Evolutionary conservation across 345 rosid genomes (phyloP).

Genomic region (Schrenkiella parvula): DNA sequence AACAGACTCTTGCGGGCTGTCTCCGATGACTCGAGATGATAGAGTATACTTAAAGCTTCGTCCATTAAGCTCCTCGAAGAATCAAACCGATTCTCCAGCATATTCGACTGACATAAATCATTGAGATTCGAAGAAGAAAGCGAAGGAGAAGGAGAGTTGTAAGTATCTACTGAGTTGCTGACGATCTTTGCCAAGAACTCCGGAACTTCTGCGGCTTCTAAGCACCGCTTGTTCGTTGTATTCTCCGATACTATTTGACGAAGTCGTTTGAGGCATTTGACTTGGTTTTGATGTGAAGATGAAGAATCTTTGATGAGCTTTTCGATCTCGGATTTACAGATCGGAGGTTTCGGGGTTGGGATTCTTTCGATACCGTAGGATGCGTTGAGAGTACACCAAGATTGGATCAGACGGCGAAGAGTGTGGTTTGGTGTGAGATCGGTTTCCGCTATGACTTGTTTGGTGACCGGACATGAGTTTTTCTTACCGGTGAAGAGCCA

Average conservation of each 20-base stretch:
- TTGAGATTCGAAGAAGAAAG: conserved; percentile 27
- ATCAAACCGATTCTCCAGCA: conserved; percentile 38
- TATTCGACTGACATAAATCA: conserved; percentile 28
- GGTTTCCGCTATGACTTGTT: conserved; percentile 47
- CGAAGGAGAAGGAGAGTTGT: conserved; percentile 26
- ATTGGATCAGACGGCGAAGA: conserved; percentile 77
- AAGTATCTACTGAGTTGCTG: conserved; percentile 23
- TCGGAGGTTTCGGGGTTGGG: conserved; percentile 84
- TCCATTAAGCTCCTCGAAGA: conserved; percentile 34
- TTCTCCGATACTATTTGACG: conserved; percentile 54
- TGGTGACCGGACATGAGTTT: conserved; percentile 67
- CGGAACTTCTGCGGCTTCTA: conserved; percentile 65
- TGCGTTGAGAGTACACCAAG: conserved; percentile 93
- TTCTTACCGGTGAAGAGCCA: conserved; percentile 60
- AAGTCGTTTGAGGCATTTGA: conserved; percentile 51
- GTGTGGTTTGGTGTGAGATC: conserved; percentile 92
- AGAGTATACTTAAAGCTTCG: conserved; percentile 65
- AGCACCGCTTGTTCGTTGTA: conserved; percentile 59
- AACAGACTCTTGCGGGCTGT: conserved; percentile 53
- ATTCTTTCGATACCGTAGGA: conserved; percentile 75
- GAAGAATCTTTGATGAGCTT: conserved; percentile 54
- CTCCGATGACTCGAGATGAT: conserved; percentile 61
- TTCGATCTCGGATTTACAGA: conserved; percentile 50
- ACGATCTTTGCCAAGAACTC: conserved; percentile 57
- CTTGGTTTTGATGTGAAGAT: conserved; percentile 44